Percentiles rank a stretch among this genome's conserved stretches.
These are phyloP conservation scores for Backusella westeae DNA, from an alignment of 192 early-diverging fungal species.

Conservation along the genomic window DNA sequence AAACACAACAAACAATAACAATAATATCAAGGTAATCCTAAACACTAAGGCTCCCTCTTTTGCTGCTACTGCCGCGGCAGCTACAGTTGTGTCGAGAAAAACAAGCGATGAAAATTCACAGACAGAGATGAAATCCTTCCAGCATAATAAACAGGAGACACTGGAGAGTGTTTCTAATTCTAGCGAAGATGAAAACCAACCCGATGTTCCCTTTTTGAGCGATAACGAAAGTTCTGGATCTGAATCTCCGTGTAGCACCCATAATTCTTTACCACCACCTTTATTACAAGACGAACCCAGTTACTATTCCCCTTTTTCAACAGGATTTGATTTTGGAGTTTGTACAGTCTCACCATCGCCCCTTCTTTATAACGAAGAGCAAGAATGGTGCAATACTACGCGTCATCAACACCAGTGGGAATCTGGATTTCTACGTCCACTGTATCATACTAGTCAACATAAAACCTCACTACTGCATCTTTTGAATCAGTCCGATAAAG, in stretches of 20 bases:
- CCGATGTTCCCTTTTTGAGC: constrained; percentile 6
- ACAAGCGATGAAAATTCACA: neutral
- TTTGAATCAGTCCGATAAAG: constrained; percentile 12
- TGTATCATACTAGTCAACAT: neutral
- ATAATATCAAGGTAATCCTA: neutral
- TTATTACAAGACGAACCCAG: neutral
- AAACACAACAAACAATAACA: constrained; percentile 13
- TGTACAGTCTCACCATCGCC: neutral
- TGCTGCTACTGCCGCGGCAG: neutral
- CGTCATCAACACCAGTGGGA: neutral
- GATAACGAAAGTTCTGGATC: constrained; percentile 8
- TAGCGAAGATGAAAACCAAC: constrained; percentile 4
- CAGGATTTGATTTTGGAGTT: constrained; percentile 14
- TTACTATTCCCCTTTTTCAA: constrained; percentile 14
- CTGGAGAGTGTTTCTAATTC: neutral
- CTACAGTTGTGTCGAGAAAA: neutral
- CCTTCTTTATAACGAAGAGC: neutral
- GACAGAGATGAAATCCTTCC: neutral
- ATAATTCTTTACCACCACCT: neutral
- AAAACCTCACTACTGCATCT: constrained; percentile 1
- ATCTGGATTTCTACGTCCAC: neutral
- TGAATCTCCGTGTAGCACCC: neutral
- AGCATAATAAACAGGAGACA: neutral
- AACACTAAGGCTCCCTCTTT: neutral
- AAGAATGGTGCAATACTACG: no score